phyloP scores from a whole-genome alignment of 768 basidiomycete genomes.

The Baorangia bicolor region DNA sequence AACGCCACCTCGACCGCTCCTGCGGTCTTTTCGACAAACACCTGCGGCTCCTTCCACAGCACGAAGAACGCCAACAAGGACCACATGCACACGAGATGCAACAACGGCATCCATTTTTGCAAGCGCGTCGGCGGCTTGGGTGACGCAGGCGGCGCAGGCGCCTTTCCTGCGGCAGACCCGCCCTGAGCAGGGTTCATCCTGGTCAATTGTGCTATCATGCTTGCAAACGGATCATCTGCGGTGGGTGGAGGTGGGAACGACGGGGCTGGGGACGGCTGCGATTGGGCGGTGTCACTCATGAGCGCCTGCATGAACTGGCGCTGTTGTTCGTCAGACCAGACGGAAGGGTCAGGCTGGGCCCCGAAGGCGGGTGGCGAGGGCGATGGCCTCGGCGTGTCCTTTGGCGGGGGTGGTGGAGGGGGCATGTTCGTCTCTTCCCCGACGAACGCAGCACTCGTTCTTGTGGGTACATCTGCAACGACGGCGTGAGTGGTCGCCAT shows the following conservation, averaged over 20 bases:
- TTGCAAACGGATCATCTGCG: slow-evolving; percentile 47
- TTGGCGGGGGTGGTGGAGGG: slow-evolving; percentile 21
- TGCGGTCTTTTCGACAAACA: slow-evolving; percentile 39
- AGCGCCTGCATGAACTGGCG: slow-evolving; percentile 67
- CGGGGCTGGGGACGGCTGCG: slow-evolving; percentile 3
- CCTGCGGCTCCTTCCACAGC: slow-evolving; percentile 59
- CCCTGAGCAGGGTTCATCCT: slow-evolving; percentile 27
- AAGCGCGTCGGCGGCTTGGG: slow-evolving; percentile 42
- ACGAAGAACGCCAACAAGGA: slow-evolving; percentile 65
- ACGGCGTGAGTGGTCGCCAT: neutral
- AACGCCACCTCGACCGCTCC: slow-evolving; percentile 34
- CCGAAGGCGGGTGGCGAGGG: slow-evolving; percentile 22
- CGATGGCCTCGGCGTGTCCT: slow-evolving; percentile 26
- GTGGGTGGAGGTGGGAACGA: slow-evolving; percentile 3
- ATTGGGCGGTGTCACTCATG: slow-evolving; percentile 36
- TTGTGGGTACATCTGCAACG: slow-evolving; percentile 10
- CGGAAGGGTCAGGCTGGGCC: slow-evolving; percentile 48
- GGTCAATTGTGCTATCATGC: slow-evolving; percentile 37
- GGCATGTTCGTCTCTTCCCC: slow-evolving; percentile 37
- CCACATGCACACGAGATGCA: slow-evolving; percentile 69
- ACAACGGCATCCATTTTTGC: slow-evolving; percentile 61
- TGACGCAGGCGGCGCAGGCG: slow-evolving; percentile 19
- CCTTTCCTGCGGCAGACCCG: slow-evolving; percentile 25
- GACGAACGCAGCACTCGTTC: slow-evolving; percentile 32
- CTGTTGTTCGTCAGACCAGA: slow-evolving; percentile 70